Percentiles rank a stretch among this genome's conserved stretches.
Conservation (phyloP, 1,284 basidiomycete species). For the Fomitopsis schrenkii region DNA sequence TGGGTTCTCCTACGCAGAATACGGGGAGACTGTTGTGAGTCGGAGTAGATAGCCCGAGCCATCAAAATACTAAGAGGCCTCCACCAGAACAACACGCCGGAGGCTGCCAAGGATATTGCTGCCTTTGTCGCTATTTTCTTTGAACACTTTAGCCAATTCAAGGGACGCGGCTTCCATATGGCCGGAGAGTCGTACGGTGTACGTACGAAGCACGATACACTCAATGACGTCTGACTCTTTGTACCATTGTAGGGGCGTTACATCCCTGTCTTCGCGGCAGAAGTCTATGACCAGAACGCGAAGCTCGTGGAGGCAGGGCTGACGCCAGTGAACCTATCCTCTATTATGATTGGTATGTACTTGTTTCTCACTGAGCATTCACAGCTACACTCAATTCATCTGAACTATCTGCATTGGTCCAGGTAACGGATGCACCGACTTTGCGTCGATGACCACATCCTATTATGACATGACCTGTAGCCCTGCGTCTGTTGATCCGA, state of each 20-base stretch:
- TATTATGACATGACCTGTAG: constrained; percentile 33
- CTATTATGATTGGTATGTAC: constrained; percentile 72
- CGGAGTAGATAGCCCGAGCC: neutral
- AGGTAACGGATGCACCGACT: constrained; percentile 45
- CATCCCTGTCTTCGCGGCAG: constrained; percentile 78
- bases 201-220: constrained; percentile 11
- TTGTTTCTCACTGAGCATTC: neutral
- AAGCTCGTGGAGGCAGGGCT: constrained; percentile 52
- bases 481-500: constrained; percentile 21
- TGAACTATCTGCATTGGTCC: neutral
- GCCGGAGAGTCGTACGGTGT: constrained; percentile 71
- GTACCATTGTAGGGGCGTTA: constrained; percentile 63
- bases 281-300: constrained; percentile 77
- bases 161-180: constrained; percentile 67
- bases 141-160: constrained; percentile 65
- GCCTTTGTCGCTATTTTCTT: constrained; percentile 75
- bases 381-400: neutral
- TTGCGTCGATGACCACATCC: constrained; percentile 19
- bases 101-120: constrained; percentile 66
- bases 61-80: constrained; percentile 50
- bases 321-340: constrained; percentile 74
- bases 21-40: constrained; percentile 59
- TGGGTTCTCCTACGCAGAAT: constrained; percentile 72
- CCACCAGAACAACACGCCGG: constrained; percentile 32
- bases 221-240: neutral